Base-by-base conservation (phyloP, 768 basidiomycete genomes). In the Flagelloscypha sp. region DNA sequence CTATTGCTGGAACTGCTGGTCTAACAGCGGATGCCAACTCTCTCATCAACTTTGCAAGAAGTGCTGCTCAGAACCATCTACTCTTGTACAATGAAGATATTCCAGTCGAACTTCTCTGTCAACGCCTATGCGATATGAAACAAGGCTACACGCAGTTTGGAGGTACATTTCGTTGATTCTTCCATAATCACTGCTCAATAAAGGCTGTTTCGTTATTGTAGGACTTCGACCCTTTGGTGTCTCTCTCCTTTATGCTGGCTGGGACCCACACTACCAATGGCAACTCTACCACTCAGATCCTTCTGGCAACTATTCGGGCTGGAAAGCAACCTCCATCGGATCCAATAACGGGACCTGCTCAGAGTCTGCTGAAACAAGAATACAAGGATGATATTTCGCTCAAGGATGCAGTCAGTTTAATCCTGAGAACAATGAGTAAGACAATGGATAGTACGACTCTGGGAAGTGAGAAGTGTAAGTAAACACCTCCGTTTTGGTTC, bases 271-370 rank as follows among this genome's bases (percentile, higher is more conserved):
- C 56, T 90, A 97, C 60, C 64, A 79, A 38, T 95, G 98, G 74
- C 95, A 99, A 56, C 76, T 99, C 16, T 99, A 98, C 66, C 92
- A 95, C 57, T 92, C 89, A 6, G 95, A 98, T 55, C 95, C 94
- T 2, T 94, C 90, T 29, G 95, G 95, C 8, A 99, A 98, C 62
- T 99, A 97, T 61, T 86, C 84, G 0, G 94, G 94, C 9, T 97
- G 93, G 84, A 98, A 97, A 61, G 95, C 94, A 27, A 95, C 93
- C 9, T 95, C 89, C 57, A 89, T 99, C 47, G 94, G 95, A n/a
- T 87, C 93, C 6, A 99, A 98, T 66, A 95, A 86, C 56, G 86
- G 90, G 25, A 95, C 92, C n/a, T 1, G 93, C 93, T 13, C 88
- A 93, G 58, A 89, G 85, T 49, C 63, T 98, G 44, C 64, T 99